Base-by-base conservation (phyloP, 139 green algal species). In the Tetraselmis striata region DNA sequence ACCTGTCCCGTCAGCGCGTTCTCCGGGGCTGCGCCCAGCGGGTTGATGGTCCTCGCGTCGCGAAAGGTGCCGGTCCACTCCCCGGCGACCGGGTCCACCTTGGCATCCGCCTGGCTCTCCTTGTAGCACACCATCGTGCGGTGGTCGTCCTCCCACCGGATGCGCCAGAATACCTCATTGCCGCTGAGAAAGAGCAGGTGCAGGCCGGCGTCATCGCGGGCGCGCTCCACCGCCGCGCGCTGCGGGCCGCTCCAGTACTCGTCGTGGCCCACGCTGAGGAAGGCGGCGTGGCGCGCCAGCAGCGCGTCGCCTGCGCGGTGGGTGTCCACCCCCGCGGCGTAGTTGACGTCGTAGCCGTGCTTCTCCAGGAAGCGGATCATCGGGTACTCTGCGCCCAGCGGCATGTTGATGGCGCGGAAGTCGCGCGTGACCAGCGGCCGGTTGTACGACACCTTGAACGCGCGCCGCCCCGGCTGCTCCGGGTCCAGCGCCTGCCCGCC, bases 391-490 rank as follows among this genome's bases (percentile, higher is more conserved):
- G 77, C 77, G 77, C 77, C 77, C 27, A 80, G 30, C 77, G 77
- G 77, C 77, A 80, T 80, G 24, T 80, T 80, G 28, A 80, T 59
- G 30, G 77, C 26, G 30, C 77, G 77, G 28, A 45, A 80, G 77
- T 80, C 77, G 29, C 77, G 29, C 77, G 77, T 80, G 28, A 80
- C 77, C 22, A 80, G 77, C 77, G 77, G 77, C 30, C 77, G 26
- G 24, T 80, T 80, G 77, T 80, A 80, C 77, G 77, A 80, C 2
- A 80, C 77, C 24, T 80, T 80, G 30, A 80, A 80, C 28, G 77
- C 26, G 30, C 77, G 29, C 5, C 77, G 77, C 29, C 2, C 28
- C 23, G 77, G 77, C 11, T 27, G 2, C 27, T 80, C 30, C 24
- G 77, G 77, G 30, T 80, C 77, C 27, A 80, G 30, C 23, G 25